Evolutionary conservation across 2,329 filamentous ascomycete species (phyloP), one percentile per base, ranked within the genome.

Genomic region (Bipolaris victoriae): DNA sequence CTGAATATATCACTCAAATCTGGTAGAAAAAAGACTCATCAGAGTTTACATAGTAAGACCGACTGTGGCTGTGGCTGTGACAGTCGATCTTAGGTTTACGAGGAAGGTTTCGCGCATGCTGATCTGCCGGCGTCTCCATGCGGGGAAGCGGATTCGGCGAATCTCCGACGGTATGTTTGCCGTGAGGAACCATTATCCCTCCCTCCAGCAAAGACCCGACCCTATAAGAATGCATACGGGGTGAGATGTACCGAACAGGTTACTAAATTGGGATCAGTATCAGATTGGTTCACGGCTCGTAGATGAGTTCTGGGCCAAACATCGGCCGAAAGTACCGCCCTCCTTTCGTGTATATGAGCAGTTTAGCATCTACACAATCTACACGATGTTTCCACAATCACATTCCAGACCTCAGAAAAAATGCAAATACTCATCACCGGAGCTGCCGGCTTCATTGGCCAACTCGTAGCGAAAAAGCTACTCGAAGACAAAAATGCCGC

Each of bases 381-480:
- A n/a, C n/a, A 39, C 35, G 9, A 46, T 20, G 26, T n/a, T 22
- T 29, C 29, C 40, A 22, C 22, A 10, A 39, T 18, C 15, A n/a
- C 20, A 26, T n/a, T 16, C 7, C 11, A 22, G 9, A 33, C 29
- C n/a, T 24, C 36, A 4, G 33, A 7, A 20, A 59, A 11, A 20
- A 66, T 66, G 62, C 57, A 52, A 52, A 81, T 88, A 36, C 82
- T 88, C 67, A 85, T 88, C 66, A 88, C 85, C 6, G 85, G 85
- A 2, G 85, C 80, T 2, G 83, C 83, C 24, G 86, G 86, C 55
- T 87, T 88, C 70, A 82, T 88, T 52, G 85, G 85, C 60, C 84
- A 87, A 69, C 77, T 84, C 24, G 79, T 87, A 7, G 79, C 83
- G 4, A 78, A 78, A 39, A 79, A 82, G 22, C 78, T 88, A 1